Base-by-base conservation (phyloP, 768 basidiomycete species). In the Amanita exitialis region DNA sequence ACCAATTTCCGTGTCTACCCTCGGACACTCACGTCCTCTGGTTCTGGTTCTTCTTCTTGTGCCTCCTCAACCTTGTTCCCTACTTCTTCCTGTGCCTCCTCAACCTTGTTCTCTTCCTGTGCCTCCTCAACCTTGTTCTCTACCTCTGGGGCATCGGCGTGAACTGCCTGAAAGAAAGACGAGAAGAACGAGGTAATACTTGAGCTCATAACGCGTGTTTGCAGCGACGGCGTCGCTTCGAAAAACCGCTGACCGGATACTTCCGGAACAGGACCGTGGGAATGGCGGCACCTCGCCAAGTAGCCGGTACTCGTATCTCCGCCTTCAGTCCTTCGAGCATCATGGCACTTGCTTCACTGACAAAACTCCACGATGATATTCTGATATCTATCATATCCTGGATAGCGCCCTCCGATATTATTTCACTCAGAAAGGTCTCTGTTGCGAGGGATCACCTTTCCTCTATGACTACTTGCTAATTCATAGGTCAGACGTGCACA, bases 11-110 rank as follows among this genome's bases (percentile, higher is more conserved):
- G 27, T 35, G n/a, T 6, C 8, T 20, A 20, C n/a, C 8, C 27
- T 28, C 16, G 28, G 6, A 54, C 35, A 79, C 86, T 63, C 59
- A 93, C 90, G 63, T 93, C 90, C 66, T 91, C 88, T 12, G 89
- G 88, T 56, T 90, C 82, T 55, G 79, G 80, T 64, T 66, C 75
- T 46, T 68, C 74, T 54, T 67, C 65, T 46, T 60, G 58, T 35
- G 61, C 53, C 51, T 61, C 59, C 58, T 74, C 64, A 44, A 69
- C 71, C 28, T 63, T 80, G 56, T 79, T 79, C 66, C 85, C 80
- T 10, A 78, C 76, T 53, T 82, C 77, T 53, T 77, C 75, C 16
- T 61, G 59, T 46, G 65, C 66, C 53, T 67, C 62, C 57, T 74
- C 64, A 44, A 69, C 71, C 30, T 63, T 80, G 56, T 79, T 79